Evolutionary conservation across 495 filamentous ascomycete genomes (phyloP).

Genomic region (Oleoguttula mirabilis): DNA sequence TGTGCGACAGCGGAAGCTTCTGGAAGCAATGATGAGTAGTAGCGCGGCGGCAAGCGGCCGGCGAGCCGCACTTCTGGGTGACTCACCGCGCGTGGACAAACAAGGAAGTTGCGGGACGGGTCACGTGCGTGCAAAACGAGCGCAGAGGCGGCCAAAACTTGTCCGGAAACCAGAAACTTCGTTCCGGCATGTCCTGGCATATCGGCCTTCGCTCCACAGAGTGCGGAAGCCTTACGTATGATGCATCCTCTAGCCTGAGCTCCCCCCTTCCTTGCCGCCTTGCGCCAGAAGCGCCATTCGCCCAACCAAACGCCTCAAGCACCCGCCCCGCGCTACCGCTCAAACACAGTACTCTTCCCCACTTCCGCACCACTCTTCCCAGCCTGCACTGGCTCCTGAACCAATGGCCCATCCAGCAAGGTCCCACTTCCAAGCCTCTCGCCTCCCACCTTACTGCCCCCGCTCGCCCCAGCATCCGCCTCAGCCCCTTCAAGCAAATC

Average conservation of each 20-base stretch:
- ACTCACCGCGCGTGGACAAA: too few species aligned
- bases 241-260: too few species aligned
- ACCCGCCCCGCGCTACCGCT: not conserved
- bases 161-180: too few species aligned
- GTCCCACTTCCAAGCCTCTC: constrained; percentile 6
- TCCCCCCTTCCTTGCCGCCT: too few species aligned
- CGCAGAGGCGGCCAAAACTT: too few species aligned
- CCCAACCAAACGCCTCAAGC: not conserved
- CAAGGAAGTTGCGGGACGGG: too few species aligned
- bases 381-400: constrained; percentile 4
- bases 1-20: not conserved
- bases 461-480: constrained; percentile 40
- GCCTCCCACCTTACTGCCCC: not conserved
- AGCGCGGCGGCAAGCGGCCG: too few species aligned
- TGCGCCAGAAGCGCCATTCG: not conserved
- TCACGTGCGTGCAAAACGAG: too few species aligned
- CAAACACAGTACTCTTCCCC: constrained; percentile 1
- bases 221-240: not conserved
- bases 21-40: too few species aligned
- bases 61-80: too few species aligned
- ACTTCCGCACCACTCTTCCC: constrained; percentile 1
- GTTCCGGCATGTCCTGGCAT: not conserved
- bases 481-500: constrained; percentile 73
- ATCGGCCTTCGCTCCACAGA: not conserved
- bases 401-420: constrained; percentile 12